A percentile compares a stretch with the other conserved stretches of the same genome.
These are phyloP conservation scores for Diospyros kaki DNA, from an alignment of 148 eudicot species.

Conservation along the genomic window DNA sequence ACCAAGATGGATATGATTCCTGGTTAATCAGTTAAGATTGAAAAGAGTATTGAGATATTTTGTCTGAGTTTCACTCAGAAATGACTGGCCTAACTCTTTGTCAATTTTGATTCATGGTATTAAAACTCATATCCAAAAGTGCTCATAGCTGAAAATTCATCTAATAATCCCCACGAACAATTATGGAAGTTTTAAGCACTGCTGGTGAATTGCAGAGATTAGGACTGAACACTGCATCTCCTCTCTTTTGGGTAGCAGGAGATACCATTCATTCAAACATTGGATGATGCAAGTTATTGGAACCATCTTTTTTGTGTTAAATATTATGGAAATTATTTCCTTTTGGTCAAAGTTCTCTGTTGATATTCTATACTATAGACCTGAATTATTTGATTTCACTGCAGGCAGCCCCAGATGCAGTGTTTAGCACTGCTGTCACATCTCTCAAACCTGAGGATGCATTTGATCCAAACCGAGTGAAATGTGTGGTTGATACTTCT, in stretches of 20 bases:
- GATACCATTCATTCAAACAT: not conserved
- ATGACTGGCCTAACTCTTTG: not conserved
- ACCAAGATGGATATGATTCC: not conserved
- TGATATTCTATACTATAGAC: not conserved
- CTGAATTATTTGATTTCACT: not conserved
- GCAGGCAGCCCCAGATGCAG: constrained; percentile 91
- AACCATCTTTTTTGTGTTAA: not conserved
- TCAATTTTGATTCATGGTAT: not conserved
- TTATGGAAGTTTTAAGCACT: not conserved
- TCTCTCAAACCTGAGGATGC: constrained; percentile 86
- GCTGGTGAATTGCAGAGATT: not conserved
- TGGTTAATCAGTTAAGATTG: not conserved
- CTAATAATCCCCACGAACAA: not conserved
- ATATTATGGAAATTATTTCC: not conserved
- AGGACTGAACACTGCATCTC: not conserved
- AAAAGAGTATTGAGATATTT: not conserved
- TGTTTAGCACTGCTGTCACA: constrained; percentile 95
- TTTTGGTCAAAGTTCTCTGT: not conserved
- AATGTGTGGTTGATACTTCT: constrained; percentile 78
- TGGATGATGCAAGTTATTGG: not conserved
- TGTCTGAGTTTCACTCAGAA: not conserved
- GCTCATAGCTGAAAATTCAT: not conserved
- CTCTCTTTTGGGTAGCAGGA: not conserved
- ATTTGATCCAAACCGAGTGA: constrained; percentile 90
- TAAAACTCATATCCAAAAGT: not conserved